phyloP scores from a whole-genome alignment of 345 rosid genomes.

The Eutrema japonicum region DNA sequence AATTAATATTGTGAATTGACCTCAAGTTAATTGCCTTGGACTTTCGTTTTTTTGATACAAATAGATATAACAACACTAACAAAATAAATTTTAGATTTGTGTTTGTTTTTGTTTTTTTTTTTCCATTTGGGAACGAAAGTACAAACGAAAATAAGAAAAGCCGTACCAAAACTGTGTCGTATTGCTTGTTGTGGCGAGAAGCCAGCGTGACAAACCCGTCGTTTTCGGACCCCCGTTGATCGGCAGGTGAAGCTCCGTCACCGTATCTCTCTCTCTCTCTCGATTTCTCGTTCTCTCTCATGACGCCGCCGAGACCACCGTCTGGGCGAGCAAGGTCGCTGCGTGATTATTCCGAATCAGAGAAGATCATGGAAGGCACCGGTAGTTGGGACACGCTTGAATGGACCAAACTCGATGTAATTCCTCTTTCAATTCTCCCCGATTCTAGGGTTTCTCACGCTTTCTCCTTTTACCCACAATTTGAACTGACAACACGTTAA shows the following conservation, averaged over 20 bases:
- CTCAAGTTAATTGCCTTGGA: conserved; percentile 7
- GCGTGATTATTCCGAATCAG: conserved; percentile 52
- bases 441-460: conserved; percentile 35
- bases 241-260: conserved; percentile 38
- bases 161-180: conserved; percentile 38
- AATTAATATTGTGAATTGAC: background rate
- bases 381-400: conserved; percentile 88
- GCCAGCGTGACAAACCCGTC: conserved; percentile 31
- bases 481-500: conserved; percentile 17
- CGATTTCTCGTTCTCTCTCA: background rate
- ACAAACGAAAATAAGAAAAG: background rate
- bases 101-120: background rate
- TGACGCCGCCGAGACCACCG: conserved; percentile 55
- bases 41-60: conserved; percentile 6
- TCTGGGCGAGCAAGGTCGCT: conserved; percentile 53
- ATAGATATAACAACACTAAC: conserved; percentile 18
- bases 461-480: background rate
- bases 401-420: conserved; percentile 81
- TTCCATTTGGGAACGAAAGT: background rate
- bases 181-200: conserved; percentile 24
- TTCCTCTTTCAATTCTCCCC: conserved; percentile 33
- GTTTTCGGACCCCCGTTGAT: conserved; percentile 21
- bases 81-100: background rate
- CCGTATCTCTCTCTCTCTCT: conserved; percentile 3
- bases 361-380: conserved; percentile 62